phyloP scores from a whole-genome alignment of 2,329 filamentous ascomycete genomes.

The Calonectria naviculata region DNA sequence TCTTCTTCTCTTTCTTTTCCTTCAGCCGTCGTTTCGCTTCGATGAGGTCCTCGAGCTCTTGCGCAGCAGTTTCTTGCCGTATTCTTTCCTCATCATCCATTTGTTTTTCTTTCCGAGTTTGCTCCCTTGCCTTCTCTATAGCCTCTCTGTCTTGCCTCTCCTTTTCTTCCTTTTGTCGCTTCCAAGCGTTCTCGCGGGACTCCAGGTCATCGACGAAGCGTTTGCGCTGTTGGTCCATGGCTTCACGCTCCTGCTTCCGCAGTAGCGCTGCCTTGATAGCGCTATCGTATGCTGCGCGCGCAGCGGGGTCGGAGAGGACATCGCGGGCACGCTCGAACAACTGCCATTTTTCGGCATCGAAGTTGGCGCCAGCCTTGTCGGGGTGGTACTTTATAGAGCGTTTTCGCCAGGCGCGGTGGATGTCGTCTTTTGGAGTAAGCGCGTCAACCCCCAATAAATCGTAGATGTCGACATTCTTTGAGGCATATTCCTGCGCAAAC shows the following conservation, averaged over 20 bases:
- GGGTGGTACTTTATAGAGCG: constrained; percentile 92
- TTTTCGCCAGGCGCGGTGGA: constrained; percentile 86
- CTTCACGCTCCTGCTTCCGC: constrained; percentile 76
- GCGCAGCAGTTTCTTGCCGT: constrained; percentile 49
- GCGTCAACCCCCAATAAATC: constrained; percentile 76
- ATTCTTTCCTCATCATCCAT: constrained; percentile 50
- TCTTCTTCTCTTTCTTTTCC: constrained; percentile 55
- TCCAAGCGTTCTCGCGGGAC: constrained; percentile 76
- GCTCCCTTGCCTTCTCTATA: constrained; percentile 50
- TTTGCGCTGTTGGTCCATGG: constrained; percentile 78
- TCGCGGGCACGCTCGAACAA: constrained; percentile 88
- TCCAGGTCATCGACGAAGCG: constrained; percentile 90
- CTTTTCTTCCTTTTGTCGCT: constrained; percentile 65
- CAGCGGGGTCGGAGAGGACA: constrained; percentile 76
- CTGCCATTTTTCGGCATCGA: constrained; percentile 86
- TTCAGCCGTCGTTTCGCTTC: constrained; percentile 51
- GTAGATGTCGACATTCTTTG: constrained; percentile 79
- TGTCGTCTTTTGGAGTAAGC: constrained; percentile 74
- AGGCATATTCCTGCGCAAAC: constrained; percentile 69
- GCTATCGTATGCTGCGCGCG: constrained; percentile 83
- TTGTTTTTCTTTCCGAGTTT: constrained; percentile 50
- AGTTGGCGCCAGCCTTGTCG: constrained; percentile 83
- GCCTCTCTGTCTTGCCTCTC: constrained; percentile 48
- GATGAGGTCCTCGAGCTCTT: constrained; percentile 51
- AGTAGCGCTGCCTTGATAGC: constrained; percentile 77